These are phyloP conservation scores for Rhododendron vialii DNA, from an alignment of 148 eudicot genomes.

Conservation along the genomic window DNA sequence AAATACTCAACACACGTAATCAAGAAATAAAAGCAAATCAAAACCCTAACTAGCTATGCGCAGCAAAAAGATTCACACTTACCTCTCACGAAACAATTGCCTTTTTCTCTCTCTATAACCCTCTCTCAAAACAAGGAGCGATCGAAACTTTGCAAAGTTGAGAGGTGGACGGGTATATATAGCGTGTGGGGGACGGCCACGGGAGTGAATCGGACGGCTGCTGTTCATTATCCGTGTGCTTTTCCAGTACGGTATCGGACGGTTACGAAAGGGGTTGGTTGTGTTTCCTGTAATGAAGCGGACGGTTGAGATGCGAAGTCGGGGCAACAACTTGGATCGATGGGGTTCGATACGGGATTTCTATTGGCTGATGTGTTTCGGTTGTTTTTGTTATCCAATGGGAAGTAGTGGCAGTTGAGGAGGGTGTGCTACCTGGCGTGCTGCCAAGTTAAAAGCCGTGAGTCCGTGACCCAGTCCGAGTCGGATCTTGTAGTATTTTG, in stretches of 20 bases:
- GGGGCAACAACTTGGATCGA: not conserved
- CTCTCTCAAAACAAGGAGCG: not conserved
- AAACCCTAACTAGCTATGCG: not conserved
- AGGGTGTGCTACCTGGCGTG: not conserved
- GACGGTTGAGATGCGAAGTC: not conserved
- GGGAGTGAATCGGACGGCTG: not conserved
- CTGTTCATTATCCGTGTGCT: not conserved
- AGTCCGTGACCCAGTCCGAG: not conserved
- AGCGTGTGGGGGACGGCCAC: not conserved
- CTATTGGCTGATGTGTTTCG: not conserved
- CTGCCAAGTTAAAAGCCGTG: not conserved
- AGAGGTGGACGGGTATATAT: not conserved
- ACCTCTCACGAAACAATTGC: not conserved
- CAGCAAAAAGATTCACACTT: not conserved
- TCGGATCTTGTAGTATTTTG: not conserved
- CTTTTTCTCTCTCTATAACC: not conserved
- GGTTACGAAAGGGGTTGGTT: not conserved
- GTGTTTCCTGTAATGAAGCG: not conserved
- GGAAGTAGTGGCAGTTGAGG: not conserved
- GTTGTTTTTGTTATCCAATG: not conserved
- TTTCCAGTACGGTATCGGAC: slow-evolving; percentile 1
- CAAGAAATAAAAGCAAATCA: not conserved
- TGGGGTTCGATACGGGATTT: not conserved
- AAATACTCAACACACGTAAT: not conserved
- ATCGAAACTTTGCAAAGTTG: not conserved